Conservation (phyloP, 2,329 filamentous ascomycete genomes). For the Hypoxylon sp. region DNA sequence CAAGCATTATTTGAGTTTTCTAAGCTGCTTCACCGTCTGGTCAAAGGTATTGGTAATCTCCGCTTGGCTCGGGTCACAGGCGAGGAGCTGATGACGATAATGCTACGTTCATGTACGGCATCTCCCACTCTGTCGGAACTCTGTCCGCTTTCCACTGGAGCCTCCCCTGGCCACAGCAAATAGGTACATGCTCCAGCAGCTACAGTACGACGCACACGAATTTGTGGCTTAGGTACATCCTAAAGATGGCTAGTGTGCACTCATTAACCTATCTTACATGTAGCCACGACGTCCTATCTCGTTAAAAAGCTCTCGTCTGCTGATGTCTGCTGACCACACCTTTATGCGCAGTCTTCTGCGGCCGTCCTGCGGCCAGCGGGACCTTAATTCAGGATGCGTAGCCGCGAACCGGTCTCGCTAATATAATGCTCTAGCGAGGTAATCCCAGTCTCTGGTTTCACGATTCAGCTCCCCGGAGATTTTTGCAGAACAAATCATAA, state of each 20-base stretch:
- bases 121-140: slow-evolving; percentile 34
- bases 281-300: slow-evolving; percentile 33
- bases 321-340: slow-evolving; percentile 50
- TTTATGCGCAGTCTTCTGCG: slow-evolving; percentile 50
- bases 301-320: slow-evolving; percentile 26
- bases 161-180: slow-evolving; percentile 11
- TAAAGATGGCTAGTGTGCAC: slow-evolving; percentile 26
- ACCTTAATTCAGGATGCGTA: slow-evolving; percentile 38
- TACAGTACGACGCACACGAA: slow-evolving; percentile 21
- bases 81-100: slow-evolving; percentile 25
- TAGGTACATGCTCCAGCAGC: slow-evolving; percentile 25
- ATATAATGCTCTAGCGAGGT: slow-evolving; percentile 33
- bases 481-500: slow-evolving; percentile 44
- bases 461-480: slow-evolving; percentile 36
- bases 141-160: slow-evolving; percentile 13
- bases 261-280: slow-evolving; percentile 18
- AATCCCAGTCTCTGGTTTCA: slow-evolving; percentile 40
- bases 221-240: slow-evolving; percentile 33
- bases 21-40: slow-evolving; percentile 14
- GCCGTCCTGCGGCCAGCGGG: slow-evolving; percentile 49
- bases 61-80: slow-evolving; percentile 8
- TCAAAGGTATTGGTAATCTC: slow-evolving; percentile 13
- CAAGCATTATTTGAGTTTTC: slow-evolving; percentile 22
- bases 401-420: slow-evolving; percentile 36
- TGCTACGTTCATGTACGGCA: slow-evolving; percentile 24